Base-by-base conservation (phyloP, 2,329 filamentous ascomycete genomes). In the Nemania sp. region DNA sequence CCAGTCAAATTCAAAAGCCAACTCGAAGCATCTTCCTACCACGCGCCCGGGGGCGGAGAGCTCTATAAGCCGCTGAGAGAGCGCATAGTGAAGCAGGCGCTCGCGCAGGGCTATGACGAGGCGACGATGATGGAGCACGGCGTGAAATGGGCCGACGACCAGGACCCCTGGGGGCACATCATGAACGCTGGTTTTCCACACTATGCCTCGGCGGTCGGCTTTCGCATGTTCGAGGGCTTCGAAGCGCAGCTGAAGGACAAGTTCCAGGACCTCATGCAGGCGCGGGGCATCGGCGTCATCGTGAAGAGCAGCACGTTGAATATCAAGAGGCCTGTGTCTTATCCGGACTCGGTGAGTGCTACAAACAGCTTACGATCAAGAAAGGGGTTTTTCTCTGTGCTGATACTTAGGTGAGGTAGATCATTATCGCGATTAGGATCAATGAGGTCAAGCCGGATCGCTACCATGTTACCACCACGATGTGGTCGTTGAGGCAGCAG, bases 211-310 rank as follows among this genome's bases (percentile, higher is more conserved):
- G 36, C 52, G 1, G 56, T 39, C 19, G 53, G 56, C 26, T 53
- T 59, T 15, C 52, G 56, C 7, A 22, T 59, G 4, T 56, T 59
- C 30, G 49, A 59, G 22, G 53, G 44, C 41, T 59, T 59, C 49
- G 48, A 59, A 24, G 56, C 40, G 19, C 53, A 59, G 22, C 42
- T 59, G 7, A 59, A 59, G 37, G 56, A 56, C 5, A 59, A 56
- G 26, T 59, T 59, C 14, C 17, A 43, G 23, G 56, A 59, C 41
- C n/a, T 59, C 9, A 56, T 59, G 41, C 42, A 48, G 20, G 56
- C 20, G 11, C 49, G 53, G 3, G 52, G 53, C 11, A 53, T 59
- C 34, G 53, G 56, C 9, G 45, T 53, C 20, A 56, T 59, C 28
- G 40, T 59, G 19, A 59, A 53, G 40, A 24, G 12, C 14, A 40